Evolutionary conservation across 441 rosid genomes (phyloP), one percentile per base, ranked within the genome.

Genomic region (Populus hybrid): DNA sequence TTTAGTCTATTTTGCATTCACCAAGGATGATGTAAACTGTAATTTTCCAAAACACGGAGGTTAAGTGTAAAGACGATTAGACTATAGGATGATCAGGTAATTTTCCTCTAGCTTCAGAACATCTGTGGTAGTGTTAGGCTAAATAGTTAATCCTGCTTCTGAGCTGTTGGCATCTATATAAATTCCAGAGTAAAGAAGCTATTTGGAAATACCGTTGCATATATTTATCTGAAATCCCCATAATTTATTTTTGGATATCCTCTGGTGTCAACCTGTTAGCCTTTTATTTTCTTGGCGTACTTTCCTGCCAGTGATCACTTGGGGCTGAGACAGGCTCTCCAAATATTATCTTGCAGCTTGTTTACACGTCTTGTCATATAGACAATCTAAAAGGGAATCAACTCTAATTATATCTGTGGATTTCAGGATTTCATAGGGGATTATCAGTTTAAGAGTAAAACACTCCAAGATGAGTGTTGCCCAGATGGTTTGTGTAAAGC

Each of bases 401-500:
- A 14, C 40, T 12, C 26, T 78, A 21, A 28, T 68, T 40, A 35
- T 73, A 2, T 75, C 36, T 50, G 35, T 23, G 69, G 53, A 3
- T 83, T 85, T 70, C 88, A 94, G 95, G 95, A 88, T 75, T 89
- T 87, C 75, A 76, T 94, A 65, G 97, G 99, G 71, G 77, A 82
- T 76, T 95, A 92, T 69, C 84, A 87, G 81, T 92, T 95, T 82
- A 91, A 88, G 86, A 92, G 97, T 85, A 95, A 95, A 82, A 90
- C 97, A n/a, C 94, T 82, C 71, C 93, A 93, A 87, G 98, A 95
- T 67, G 96, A 92, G 79, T 93, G 86, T 82, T 87, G 98, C 84
- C 98, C 95, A 0, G 94, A 93, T 78, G 98, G 99, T 35, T 81
- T 89, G 79, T 95, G 99, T 81, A 91, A 87, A 87, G 97, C 98